phyloP scores from a whole-genome alignment of 805 yeast species.

The Myxozyma lipomycoides region DNA sequence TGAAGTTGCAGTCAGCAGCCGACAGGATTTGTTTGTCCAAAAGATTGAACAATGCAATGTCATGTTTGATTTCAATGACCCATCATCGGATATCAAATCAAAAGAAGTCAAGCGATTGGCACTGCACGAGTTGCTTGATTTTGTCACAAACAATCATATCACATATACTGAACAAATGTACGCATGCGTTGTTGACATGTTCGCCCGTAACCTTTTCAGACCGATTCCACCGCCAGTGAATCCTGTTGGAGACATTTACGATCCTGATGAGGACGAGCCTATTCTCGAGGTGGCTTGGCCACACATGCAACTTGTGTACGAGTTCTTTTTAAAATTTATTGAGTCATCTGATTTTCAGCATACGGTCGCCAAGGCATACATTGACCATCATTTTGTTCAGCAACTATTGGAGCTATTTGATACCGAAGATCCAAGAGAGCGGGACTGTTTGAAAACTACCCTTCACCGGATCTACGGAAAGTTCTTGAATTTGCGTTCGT shows the following conservation, averaged over 20 bases:
- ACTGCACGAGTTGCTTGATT: slow-evolving; percentile 82
- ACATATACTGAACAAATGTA: slow-evolving; percentile 89
- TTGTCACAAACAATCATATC: slow-evolving; percentile 76
- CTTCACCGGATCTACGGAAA: slow-evolving; percentile 95
- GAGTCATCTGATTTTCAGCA: slow-evolving; percentile 95
- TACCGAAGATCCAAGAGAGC: slow-evolving; percentile 92
- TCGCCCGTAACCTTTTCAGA: slow-evolving; percentile 80
- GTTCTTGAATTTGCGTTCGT: slow-evolving; percentile 81
- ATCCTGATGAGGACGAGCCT: slow-evolving; percentile 99
- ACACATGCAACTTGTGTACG: slow-evolving; percentile 95
- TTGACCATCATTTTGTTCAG: slow-evolving; percentile 85
- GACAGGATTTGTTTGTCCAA: slow-evolving; percentile 71
- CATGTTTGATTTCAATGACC: slow-evolving; percentile 90
- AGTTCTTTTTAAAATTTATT: slow-evolving; percentile 84
- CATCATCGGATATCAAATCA: slow-evolving; percentile 85
- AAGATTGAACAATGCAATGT: slow-evolving; percentile 93
- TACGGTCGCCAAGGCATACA: slow-evolving; percentile 85
- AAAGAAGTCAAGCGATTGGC: slow-evolving; percentile 88
- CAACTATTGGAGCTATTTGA: slow-evolving; percentile 84
- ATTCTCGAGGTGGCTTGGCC: slow-evolving; percentile 97
- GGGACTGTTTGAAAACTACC: slow-evolving; percentile 92
- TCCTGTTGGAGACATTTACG: slow-evolving; percentile 92
- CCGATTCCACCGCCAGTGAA: slow-evolving; percentile 98
- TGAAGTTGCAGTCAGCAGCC: slow-evolving; percentile 80
- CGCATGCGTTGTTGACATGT: slow-evolving; percentile 82